Conservation (phyloP, 768 basidiomycete species). For the Mycena galopus region DNA sequence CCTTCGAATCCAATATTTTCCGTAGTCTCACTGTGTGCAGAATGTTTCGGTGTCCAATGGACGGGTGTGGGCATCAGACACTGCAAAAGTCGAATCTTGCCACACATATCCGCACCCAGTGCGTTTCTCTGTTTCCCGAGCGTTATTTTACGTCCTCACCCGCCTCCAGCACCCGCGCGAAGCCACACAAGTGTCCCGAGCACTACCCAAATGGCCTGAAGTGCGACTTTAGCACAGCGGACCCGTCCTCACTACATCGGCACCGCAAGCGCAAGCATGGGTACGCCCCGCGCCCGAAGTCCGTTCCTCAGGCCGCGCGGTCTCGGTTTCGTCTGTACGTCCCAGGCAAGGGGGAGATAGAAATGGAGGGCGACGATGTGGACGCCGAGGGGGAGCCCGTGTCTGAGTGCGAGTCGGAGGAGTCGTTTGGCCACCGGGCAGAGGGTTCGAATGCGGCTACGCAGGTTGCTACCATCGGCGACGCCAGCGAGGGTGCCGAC, state of each 20-base stretch:
- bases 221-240: constrained; percentile 28
- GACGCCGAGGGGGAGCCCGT: constrained; percentile 21
- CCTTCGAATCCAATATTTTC: background rate
- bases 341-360: background rate
- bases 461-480: background rate
- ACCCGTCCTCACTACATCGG: constrained; percentile 32
- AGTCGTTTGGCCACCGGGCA: constrained; percentile 10
- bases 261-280: constrained; percentile 37
- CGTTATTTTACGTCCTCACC: background rate
- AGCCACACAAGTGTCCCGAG: constrained; percentile 37
- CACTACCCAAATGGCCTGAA: constrained; percentile 1
- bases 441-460: background rate
- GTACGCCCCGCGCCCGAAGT: constrained; percentile 27
- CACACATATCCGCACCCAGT: constrained; percentile 47
- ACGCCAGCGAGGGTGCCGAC: background rate
- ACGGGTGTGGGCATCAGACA: constrained; percentile 38
- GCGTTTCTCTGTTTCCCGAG: constrained; percentile 25
- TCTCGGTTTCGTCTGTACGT: background rate
- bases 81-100: constrained; percentile 46
- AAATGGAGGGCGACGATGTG: constrained; percentile 8
- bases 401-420: constrained; percentile 33
- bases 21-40: constrained; percentile 27
- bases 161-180: constrained; percentile 31
- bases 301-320: background rate
- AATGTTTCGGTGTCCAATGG: constrained; percentile 39